Evolutionary conservation across 257 asterid species (phyloP).

Genomic region (Solanum pimpinellifolium): DNA sequence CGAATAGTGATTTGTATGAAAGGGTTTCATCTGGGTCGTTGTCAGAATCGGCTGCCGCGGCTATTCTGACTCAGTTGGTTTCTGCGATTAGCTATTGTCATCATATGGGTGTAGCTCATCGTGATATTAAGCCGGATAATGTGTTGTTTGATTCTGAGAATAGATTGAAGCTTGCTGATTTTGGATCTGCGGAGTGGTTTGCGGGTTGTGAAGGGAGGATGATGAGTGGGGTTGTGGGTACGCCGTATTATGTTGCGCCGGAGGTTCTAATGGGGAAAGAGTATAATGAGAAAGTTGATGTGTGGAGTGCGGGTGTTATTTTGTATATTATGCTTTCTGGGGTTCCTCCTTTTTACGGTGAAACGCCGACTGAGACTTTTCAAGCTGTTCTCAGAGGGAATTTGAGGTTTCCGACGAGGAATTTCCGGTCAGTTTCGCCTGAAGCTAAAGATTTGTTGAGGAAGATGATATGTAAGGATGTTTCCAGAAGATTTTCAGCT

Average conservation of each 20-base stretch:
- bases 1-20: constrained; percentile 41
- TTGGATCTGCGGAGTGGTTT: constrained; percentile 57
- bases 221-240: constrained; percentile 17
- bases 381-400: constrained; percentile 21
- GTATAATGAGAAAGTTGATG: constrained; percentile 42
- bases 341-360: constrained; percentile 29
- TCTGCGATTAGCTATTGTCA: constrained; percentile 40
- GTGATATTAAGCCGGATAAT: constrained; percentile 57
- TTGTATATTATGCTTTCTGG: constrained; percentile 37
- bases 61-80: constrained; percentile 20
- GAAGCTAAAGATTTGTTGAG: constrained; percentile 29
- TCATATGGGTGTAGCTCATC: constrained; percentile 40
- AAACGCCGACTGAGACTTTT: constrained; percentile 11
- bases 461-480: constrained; percentile 28
- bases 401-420: constrained; percentile 15
- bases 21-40: constrained; percentile 34
- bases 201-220: neutral
- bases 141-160: constrained; percentile 39
- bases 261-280: constrained; percentile 37
- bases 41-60: constrained; percentile 36
- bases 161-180: constrained; percentile 36
- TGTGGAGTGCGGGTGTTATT: constrained; percentile 25
- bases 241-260: constrained; percentile 45
- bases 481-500: constrained; percentile 15
- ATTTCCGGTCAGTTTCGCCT: constrained; percentile 13